A percentile compares a stretch with the other conserved stretches of the same genome.
These are phyloP conservation scores for Kwoniella bestiolae DNA, from an alignment of 768 basidiomycete species.

Conservation along the genomic window DNA sequence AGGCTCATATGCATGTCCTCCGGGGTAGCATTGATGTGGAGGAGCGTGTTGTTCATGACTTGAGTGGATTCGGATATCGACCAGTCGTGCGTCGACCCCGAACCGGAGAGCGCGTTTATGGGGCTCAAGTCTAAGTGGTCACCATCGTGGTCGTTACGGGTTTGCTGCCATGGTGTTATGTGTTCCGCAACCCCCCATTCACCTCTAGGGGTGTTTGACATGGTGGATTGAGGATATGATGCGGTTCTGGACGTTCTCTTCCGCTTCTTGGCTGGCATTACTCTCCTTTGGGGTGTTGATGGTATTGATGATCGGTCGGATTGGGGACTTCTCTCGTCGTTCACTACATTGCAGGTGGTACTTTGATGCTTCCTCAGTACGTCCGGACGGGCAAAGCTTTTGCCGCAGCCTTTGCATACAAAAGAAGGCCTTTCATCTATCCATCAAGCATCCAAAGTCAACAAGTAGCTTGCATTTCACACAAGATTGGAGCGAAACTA, in stretches of 20 bases:
- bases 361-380: slow-evolving; percentile 25
- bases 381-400: slow-evolving; percentile 22
- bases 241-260: not conserved
- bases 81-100: not conserved
- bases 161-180: not conserved
- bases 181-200: not conserved
- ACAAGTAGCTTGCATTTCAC: not conserved
- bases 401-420: slow-evolving; percentile 13
- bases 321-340: slow-evolving; percentile 1
- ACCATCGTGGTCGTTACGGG: no score
- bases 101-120: not conserved
- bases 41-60: not conserved
- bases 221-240: not conserved
- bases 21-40: not conserved
- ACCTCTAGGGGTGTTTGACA: not conserved
- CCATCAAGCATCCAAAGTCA: not conserved
- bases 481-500: not conserved
- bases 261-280: not conserved
- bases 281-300: not conserved
- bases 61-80: not conserved
- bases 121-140: not conserved
- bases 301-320: not conserved
- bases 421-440: slow-evolving; percentile 6
- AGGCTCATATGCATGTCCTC: not conserved
- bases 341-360: not conserved